Evolutionary conservation across 2,329 filamentous ascomycete species (phyloP).

Genomic region (Ramularia collo-cygni): DNA sequence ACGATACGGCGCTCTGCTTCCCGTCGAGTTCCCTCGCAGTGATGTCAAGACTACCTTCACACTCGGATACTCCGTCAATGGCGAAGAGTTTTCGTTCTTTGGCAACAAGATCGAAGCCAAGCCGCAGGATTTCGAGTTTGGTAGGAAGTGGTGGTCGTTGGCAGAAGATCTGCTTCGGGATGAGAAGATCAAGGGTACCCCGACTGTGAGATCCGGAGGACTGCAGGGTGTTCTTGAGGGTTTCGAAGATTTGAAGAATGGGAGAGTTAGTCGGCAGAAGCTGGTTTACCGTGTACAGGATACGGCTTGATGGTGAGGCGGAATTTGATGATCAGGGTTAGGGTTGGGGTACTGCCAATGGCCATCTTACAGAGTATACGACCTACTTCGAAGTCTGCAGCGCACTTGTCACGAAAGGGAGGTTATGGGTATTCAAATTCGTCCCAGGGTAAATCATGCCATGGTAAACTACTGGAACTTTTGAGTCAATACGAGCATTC

Average conservation of each 20-base stretch:
- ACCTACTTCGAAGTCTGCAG: no score
- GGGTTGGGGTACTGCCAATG: no score
- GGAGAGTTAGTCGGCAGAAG: conserved; percentile 42
- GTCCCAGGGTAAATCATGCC: no score
- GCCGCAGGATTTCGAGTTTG: conserved; percentile 26
- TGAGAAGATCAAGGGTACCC: conserved; percentile 36
- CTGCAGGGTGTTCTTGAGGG: conserved; percentile 39
- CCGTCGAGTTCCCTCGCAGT: conserved; percentile 13
- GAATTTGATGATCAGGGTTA: no score
- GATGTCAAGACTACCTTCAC: conserved; percentile 15
- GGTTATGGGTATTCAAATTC: no score
- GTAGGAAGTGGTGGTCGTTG: conserved; percentile 33
- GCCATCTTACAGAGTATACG: no score
- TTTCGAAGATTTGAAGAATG: conserved; percentile 36
- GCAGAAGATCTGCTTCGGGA: conserved; percentile 35
- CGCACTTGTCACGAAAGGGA: no score
- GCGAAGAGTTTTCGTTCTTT: conserved; percentile 14
- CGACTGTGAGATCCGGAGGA: conserved; percentile 34
- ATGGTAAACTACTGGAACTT: no score
- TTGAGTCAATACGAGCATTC: no score
- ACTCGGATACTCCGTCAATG: conserved; percentile 18
- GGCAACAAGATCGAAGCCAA: conserved; percentile 11
- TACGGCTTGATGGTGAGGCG: conserved; percentile 9
- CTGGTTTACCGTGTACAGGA: conserved; percentile 36
- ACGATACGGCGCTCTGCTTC: conserved; percentile 13